Evolutionary conservation across 2,329 filamentous ascomycete species (phyloP).

Genomic region (Alternaria metachromatica): DNA sequence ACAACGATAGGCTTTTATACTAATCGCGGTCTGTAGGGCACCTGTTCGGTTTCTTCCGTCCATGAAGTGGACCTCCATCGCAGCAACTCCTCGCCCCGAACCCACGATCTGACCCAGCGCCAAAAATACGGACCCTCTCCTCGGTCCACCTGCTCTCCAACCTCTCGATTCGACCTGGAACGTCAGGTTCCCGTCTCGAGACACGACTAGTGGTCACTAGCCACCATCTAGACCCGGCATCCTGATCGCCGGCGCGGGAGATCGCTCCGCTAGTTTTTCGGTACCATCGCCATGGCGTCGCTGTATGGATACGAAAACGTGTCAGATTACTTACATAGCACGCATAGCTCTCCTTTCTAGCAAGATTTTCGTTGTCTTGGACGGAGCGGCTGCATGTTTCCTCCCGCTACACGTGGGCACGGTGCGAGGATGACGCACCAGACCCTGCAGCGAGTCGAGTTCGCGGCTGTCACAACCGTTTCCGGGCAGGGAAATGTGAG

Average conservation of each 20-base stretch:
- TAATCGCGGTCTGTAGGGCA: not conserved
- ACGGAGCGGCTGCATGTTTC: not conserved
- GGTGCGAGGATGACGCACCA: not conserved
- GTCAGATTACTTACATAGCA: not conserved
- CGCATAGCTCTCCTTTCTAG: not conserved
- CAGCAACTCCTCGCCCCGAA: not conserved
- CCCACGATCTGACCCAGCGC: not conserved
- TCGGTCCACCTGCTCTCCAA: not conserved
- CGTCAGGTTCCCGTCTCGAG: not conserved
- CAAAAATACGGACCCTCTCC: not conserved
- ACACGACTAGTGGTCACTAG: not conserved
- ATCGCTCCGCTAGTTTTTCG: not conserved
- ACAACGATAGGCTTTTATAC: not conserved
- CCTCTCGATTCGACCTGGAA: not conserved
- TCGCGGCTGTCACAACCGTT: not conserved
- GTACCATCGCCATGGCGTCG: not conserved
- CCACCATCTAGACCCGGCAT: not conserved
- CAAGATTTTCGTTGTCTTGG: not conserved
- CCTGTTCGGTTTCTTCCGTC: not conserved
- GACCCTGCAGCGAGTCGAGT: not conserved
- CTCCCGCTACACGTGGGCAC: not conserved
- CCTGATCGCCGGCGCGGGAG: not conserved
- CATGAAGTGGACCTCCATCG: not conserved
- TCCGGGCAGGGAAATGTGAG: not conserved
- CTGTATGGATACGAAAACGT: not conserved